phyloP scores from a whole-genome alignment of 2,329 filamentous ascomycete species.

The Fusarium begoniae region DNA sequence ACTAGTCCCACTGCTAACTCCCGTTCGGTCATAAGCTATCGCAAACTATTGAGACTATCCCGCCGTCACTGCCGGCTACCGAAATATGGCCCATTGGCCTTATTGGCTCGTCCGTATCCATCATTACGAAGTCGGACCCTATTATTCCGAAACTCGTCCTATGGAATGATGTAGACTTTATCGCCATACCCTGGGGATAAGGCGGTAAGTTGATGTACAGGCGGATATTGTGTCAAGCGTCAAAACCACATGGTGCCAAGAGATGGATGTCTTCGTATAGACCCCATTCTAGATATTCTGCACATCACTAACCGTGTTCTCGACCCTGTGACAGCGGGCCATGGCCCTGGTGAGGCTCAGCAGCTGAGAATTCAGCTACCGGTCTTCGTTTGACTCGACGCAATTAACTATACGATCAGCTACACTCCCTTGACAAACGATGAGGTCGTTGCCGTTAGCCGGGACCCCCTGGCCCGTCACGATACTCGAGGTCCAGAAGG shows the following conservation, averaged over 20 bases:
- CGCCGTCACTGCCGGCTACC: conserved; percentile 35
- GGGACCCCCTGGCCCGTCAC: conserved; percentile 42
- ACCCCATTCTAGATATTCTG: conserved; percentile 47
- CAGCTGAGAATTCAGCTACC: conserved; percentile 47
- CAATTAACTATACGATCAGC: conserved; percentile 42
- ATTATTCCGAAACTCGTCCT: conserved; percentile 29
- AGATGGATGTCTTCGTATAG: conserved; percentile 31
- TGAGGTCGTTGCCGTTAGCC: conserved; percentile 43
- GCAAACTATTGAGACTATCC: conserved; percentile 31
- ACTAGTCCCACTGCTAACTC: conserved; percentile 42
- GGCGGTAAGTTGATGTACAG: conserved; percentile 54
- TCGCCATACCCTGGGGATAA: conserved; percentile 50
- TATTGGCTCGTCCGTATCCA: conserved; percentile 24
- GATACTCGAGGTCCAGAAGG: conserved; percentile 46
- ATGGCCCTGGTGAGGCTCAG: conserved; percentile 43
- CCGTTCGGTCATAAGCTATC: background rate
- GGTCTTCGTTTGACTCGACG: conserved; percentile 50
- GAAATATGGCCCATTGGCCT: conserved; percentile 16
- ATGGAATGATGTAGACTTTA: conserved; percentile 44
- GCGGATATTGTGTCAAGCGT: conserved; percentile 41
- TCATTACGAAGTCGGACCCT: conserved; percentile 37
- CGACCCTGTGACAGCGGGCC: conserved; percentile 36
- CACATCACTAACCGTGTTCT: conserved; percentile 44
- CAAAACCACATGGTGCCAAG: conserved; percentile 28
- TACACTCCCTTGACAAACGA: conserved; percentile 34